Base-by-base conservation (phyloP, 345 rosid species). In the Limnanthes douglasii region DNA sequence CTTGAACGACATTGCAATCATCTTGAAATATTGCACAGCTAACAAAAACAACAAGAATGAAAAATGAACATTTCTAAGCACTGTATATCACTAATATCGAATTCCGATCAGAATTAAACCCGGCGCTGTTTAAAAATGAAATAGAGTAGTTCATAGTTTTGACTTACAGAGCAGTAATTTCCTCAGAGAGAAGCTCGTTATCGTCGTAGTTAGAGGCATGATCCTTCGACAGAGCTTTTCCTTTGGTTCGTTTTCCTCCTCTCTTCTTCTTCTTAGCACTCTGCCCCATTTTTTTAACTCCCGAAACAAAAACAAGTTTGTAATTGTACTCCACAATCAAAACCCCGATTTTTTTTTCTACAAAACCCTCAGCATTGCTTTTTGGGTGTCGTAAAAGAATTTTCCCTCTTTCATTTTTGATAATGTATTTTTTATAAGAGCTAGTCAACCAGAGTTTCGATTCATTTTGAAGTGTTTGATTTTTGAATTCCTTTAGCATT, bases 101-200 rank as follows among this genome's bases (percentile, higher is more conserved):
- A 3, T 11, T 4, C n/a, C n/a, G n/a, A n/a, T n/a, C n/a, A n/a
- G n/a, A n/a, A n/a, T n/a, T n/a, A n/a, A n/a, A n/a, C n/a, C n/a
- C n/a, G n/a, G n/a, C n/a, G n/a, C n/a, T n/a, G n/a, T n/a, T n/a
- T n/a, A n/a, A n/a, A n/a, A n/a, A n/a, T n/a, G n/a, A 18, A 35
- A 6, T 28, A 14, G n/a, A 15, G 8, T 3, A 18, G 15, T 17
- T 10, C 20, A 36, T 1, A 25, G 18, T 17, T 8, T 3, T n/a
- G 23, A 54, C 74, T 65, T 70, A 88, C 97, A 88, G 65, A 64
- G 90, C 97, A 34, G 97, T 88, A 63, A 83, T 78, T 50, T 88
- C 97, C 33, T 88, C 95, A 7, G 83, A 44, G 11, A 88, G 90
- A 54, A 78, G 93, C 49, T 83, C 97, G 22, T 68, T 76, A 13